phyloP scores from a whole-genome alignment of 306 rosid genomes.

The Nissolia schottii region DNA sequence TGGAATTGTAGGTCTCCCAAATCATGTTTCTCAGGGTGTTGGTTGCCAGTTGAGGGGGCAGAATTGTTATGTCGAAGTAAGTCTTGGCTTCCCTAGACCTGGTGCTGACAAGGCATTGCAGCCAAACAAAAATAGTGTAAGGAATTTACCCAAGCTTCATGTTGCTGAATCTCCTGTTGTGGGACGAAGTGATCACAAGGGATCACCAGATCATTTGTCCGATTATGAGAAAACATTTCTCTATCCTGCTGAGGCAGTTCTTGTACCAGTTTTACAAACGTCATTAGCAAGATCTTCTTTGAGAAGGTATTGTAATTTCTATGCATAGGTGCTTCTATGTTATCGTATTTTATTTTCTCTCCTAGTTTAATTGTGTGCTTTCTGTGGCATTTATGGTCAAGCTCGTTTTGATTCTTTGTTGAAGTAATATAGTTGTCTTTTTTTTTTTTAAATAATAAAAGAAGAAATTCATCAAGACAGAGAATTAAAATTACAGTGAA shows the following conservation, averaged over 20 bases:
- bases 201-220: conserved; percentile 46
- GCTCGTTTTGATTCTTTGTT: conserved; percentile 5
- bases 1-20: conserved; percentile 75
- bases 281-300: conserved; percentile 78
- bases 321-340: not conserved
- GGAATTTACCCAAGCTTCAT: conserved; percentile 51
- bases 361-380: conserved; percentile 3
- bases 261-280: conserved; percentile 76
- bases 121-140: conserved; percentile 41
- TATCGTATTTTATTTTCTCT: not conserved
- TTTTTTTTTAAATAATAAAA: not conserved
- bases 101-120: conserved; percentile 47
- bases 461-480: not conserved
- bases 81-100: conserved; percentile 72
- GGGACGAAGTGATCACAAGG: conserved; percentile 71
- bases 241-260: conserved; percentile 90
- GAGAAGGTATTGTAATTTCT: conserved; percentile 55
- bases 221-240: conserved; percentile 68
- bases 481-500: not conserved
- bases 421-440: not conserved
- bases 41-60: conserved; percentile 84
- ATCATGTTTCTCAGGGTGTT: conserved; percentile 74
- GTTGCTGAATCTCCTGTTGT: conserved; percentile 44
- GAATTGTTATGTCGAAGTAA: conserved; percentile 85
- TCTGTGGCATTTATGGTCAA: conserved; percentile 4